phyloP scores from a whole-genome alignment of 1,139 yeast genomes.

The Tardiomyces blankii region DNA sequence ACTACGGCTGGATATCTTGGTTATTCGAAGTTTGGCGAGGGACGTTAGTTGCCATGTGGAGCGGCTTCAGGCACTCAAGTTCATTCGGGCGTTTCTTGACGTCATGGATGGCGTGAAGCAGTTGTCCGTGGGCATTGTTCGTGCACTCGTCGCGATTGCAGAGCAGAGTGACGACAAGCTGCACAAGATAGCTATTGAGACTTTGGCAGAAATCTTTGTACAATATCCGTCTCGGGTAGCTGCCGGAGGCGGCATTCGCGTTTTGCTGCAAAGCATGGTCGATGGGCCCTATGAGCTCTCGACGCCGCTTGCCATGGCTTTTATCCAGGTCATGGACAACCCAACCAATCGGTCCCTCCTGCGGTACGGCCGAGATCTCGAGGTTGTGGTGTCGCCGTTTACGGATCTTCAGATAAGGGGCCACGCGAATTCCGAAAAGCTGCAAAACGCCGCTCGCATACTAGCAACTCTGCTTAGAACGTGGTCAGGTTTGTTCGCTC shows the following conservation, averaged over 20 bases:
- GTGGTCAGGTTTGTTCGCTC: slow-evolving; percentile 68
- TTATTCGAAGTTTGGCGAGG: slow-evolving; percentile 55
- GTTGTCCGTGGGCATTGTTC: slow-evolving; percentile 54
- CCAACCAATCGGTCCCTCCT: slow-evolving; percentile 48
- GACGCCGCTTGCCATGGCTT: slow-evolving; percentile 41
- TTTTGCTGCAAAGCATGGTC: slow-evolving; percentile 44
- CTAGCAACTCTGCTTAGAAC: slow-evolving; percentile 53
- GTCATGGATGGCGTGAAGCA: slow-evolving; percentile 45
- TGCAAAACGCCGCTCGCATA: slow-evolving; percentile 54
- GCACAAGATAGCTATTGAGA: slow-evolving; percentile 48
- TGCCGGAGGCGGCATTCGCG: slow-evolving; percentile 54
- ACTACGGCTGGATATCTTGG: slow-evolving; percentile 47
- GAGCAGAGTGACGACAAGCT: slow-evolving; percentile 51
- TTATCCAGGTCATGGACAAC: slow-evolving; percentile 49
- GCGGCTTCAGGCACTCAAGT: slow-evolving; percentile 67
- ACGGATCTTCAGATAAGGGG: slow-evolving; percentile 41
- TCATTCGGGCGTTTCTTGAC: slow-evolving; percentile 52
- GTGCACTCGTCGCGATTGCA: slow-evolving; percentile 62
- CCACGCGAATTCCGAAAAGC: slow-evolving; percentile 38
- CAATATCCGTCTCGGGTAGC: slow-evolving; percentile 49
- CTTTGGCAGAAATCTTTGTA: slow-evolving; percentile 58
- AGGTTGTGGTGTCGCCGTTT: slow-evolving; percentile 53
- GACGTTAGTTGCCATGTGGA: slow-evolving; percentile 45
- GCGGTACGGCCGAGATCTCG: slow-evolving; percentile 53
- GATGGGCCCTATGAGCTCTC: slow-evolving; percentile 57